These are phyloP conservation scores for Fagus sylvatica DNA, from an alignment of 306 rosid species.

Conservation along the genomic window DNA sequence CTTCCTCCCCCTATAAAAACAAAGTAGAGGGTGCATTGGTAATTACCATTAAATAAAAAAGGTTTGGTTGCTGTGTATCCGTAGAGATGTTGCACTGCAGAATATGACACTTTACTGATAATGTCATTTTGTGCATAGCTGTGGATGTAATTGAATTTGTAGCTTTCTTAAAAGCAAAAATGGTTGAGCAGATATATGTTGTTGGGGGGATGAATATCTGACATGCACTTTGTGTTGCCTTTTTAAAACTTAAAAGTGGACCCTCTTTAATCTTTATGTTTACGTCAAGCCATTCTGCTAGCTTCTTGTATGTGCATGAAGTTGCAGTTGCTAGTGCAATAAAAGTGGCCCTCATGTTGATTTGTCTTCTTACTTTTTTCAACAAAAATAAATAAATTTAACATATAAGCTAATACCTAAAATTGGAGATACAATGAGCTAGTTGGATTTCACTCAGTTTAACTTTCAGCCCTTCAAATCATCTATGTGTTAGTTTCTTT, in stretches of 20 bases:
- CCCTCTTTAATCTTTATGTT: neutral
- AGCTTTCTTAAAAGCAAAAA: neutral
- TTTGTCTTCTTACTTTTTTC: neutral
- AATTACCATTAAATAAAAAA: neutral
- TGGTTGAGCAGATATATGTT: neutral
- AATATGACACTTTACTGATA: neutral
- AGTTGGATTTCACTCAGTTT: neutral
- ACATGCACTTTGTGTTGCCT: neutral
- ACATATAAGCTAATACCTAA: neutral
- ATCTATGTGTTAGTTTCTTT: neutral
- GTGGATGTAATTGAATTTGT: neutral
- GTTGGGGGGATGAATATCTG: neutral
- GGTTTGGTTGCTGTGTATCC: neutral
- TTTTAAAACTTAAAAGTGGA: neutral
- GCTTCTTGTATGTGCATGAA: neutral
- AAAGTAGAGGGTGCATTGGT: too few relatives aligned
- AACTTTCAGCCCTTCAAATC: neutral
- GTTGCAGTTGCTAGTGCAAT: neutral
- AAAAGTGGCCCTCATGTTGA: neutral
- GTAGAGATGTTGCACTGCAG: neutral
- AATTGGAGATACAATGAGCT: conserved; percentile 5
- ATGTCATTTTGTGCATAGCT: neutral
- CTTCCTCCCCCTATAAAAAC: too few relatives aligned
- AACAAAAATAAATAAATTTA: too few relatives aligned
- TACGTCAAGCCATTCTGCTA: neutral